These are phyloP conservation scores for Phaffia australis DNA, from an alignment of 768 basidiomycete genomes.

Conservation along the genomic window DNA sequence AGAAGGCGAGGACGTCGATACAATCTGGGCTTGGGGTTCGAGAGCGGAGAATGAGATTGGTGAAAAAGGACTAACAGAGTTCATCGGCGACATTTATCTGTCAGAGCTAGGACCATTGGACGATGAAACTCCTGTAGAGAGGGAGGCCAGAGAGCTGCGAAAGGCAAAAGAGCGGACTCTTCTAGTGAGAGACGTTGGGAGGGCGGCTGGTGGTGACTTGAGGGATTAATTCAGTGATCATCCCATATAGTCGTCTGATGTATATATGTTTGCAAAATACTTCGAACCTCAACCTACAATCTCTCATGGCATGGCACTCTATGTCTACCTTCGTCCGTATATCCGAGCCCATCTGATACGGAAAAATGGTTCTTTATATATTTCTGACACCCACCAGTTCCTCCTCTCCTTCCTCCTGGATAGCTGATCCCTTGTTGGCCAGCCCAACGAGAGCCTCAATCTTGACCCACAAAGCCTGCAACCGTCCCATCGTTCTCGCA, in stretches of 20 bases:
- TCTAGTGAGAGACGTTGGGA: too few relatives aligned
- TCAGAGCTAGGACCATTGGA: background rate
- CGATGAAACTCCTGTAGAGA: background rate
- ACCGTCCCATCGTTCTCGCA: conserved; percentile 10
- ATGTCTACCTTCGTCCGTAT: too few relatives aligned
- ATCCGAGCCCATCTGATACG: too few relatives aligned
- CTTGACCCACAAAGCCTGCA: conserved; percentile 15
- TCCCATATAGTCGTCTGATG: too few relatives aligned
- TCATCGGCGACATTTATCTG: conserved; percentile 50
- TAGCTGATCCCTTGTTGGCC: background rate
- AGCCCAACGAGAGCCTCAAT: background rate
- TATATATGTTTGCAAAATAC: too few relatives aligned
- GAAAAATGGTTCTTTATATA: too few relatives aligned
- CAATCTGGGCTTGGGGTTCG: conserved; percentile 73
- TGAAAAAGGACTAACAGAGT: conserved; percentile 60
- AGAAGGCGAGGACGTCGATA: conserved; percentile 39
- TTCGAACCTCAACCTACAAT: too few relatives aligned
- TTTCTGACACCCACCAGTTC: conserved; percentile 1
- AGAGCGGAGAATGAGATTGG: conserved; percentile 72
- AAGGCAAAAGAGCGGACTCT: background rate
- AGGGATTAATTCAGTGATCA: too few relatives aligned
- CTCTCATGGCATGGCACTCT: too few relatives aligned
- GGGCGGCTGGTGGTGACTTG: too few relatives aligned
- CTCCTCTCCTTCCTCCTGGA: conserved; percentile 9
- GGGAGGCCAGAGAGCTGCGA: background rate